Evolutionary conservation across 140 eudicot species (phyloP), one percentile per base, ranked within the genome.

Genomic region (Eryngium alpinum): DNA sequence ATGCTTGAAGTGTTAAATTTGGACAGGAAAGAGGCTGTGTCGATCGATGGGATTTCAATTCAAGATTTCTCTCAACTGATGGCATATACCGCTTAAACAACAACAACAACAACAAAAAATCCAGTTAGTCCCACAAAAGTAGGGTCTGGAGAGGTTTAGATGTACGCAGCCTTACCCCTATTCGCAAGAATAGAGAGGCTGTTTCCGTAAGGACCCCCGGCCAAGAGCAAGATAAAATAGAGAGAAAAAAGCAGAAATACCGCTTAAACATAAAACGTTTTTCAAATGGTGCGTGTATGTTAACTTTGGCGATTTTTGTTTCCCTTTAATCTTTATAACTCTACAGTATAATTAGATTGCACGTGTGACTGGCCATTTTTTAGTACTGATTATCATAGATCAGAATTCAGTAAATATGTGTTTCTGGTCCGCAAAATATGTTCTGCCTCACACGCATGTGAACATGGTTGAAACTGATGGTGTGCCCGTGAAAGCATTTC

Each of bases 41-140:
- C 91, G 15, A 87, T 93, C 85, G 98, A 89, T 83, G 70, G 90
- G 22, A 76, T 96, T 81, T 96, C 99, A 57, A 88, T 93, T 81
- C 93, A 90, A 86, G 99, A 93, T 51, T 91, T 96, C 72, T 88
- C 96, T 25, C 94, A 93, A 97, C 98, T 95, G 82, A 89, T 69
- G 77, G 34, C 32, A 84, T 46, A 79, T 50, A 5, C 72, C 14
- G 25, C 51, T 80, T n/a, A n/a, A n/a, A n/a, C n/a, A n/a, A n/a
- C n/a, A 29, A 49, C 15, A 43, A 19, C 62, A 50, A 53, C n/a
- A n/a, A n/a, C n/a, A n/a, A n/a, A n/a, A n/a, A n/a, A n/a, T n/a
- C n/a, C n/a, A n/a, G n/a, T n/a, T n/a, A n/a, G n/a, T n/a, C n/a
- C n/a, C n/a, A n/a, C n/a, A n/a, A n/a, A n/a, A n/a, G n/a, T n/a